A percentile compares a stretch with the other conserved stretches of the same genome.
These are phyloP conservation scores for Agrostemma githago DNA, from an alignment of 148 eudicot species.

Conservation along the genomic window DNA sequence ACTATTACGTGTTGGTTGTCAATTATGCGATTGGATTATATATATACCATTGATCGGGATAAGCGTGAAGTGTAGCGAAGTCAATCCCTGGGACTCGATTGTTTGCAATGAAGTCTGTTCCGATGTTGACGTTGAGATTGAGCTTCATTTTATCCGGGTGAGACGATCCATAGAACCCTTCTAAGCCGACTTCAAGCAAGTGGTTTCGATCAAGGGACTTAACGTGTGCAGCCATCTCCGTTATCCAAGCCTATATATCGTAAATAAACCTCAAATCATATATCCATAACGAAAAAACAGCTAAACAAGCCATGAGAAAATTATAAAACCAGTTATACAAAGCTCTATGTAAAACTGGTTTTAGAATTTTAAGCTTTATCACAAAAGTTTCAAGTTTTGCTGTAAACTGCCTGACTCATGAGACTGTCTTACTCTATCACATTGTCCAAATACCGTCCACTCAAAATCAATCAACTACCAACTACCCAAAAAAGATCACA, in stretches of 20 bases:
- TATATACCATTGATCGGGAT: constrained; percentile 84
- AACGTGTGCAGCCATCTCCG: constrained; percentile 86
- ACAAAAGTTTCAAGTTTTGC: no score
- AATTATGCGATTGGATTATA: no score
- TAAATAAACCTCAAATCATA: not conserved
- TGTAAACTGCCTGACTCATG: no score
- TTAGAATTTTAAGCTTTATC: no score
- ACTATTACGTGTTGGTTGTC: no score
- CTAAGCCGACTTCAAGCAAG: constrained; percentile 88
- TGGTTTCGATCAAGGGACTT: constrained; percentile 86
- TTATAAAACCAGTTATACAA: no score
- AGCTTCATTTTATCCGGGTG: constrained; percentile 47
- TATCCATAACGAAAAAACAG: not conserved
- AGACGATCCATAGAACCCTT: constrained; percentile 81
- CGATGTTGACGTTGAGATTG: constrained; percentile 62
- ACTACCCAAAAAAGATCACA: no score
- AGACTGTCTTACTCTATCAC: no score
- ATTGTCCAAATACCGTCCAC: no score
- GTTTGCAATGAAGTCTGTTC: constrained; percentile 87
- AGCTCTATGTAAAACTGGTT: no score
- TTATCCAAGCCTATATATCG: constrained; percentile 63
- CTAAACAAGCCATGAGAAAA: no score
- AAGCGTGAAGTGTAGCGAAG: constrained; percentile 86
- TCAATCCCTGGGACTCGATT: constrained; percentile 66
- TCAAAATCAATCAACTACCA: no score